A percentile compares a stretch with the other conserved stretches of the same genome.
These are phyloP conservation scores for Gossypium herbaceum DNA, from an alignment of 345 rosid species.

Conservation along the genomic window DNA sequence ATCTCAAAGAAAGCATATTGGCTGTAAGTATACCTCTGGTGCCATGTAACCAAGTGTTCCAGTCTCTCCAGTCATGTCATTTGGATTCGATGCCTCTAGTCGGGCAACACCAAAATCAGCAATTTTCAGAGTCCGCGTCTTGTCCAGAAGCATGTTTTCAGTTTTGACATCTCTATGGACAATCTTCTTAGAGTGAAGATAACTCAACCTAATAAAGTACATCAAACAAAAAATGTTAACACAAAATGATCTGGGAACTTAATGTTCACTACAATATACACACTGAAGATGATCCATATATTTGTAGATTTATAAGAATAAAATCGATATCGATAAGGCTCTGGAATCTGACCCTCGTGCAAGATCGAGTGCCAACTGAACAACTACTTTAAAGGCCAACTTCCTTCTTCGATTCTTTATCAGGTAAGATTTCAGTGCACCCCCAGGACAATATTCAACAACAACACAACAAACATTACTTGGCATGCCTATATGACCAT, in stretches of 20 bases:
- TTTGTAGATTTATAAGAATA: not conserved
- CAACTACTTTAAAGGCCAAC: constrained; percentile 89
- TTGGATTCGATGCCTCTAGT: constrained; percentile 93
- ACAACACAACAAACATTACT: constrained; percentile 86
- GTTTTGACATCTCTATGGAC: constrained; percentile 99
- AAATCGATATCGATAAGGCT: not conserved
- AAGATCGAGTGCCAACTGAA: constrained; percentile 88
- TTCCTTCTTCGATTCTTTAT: constrained; percentile 88
- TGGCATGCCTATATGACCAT: constrained; percentile 83
- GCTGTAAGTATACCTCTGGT: constrained; percentile 61
- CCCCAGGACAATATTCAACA: constrained; percentile 95
- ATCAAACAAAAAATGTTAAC: constrained; percentile 9
- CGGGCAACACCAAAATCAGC: constrained; percentile 99
- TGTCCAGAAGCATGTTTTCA: constrained; percentile 95
- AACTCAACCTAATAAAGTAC: constrained; percentile 59
- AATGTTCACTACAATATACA: not conserved
- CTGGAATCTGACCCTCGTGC: constrained; percentile 76
- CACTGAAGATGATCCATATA: not conserved
- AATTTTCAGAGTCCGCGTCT: constrained; percentile 81
- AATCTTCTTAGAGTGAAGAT: constrained; percentile 84
- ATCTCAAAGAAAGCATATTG: constrained; percentile 7
- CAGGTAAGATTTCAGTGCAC: constrained; percentile 80
- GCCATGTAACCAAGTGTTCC: constrained; percentile 99
- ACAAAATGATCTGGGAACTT: not conserved
- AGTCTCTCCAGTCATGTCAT: constrained; percentile 99